Percentiles rank a stretch among this genome's conserved stretches.
Evolutionary conservation across 1,139 yeast species (phyloP).

Genomic region (Nakaseomyces uthaithaninus): DNA sequence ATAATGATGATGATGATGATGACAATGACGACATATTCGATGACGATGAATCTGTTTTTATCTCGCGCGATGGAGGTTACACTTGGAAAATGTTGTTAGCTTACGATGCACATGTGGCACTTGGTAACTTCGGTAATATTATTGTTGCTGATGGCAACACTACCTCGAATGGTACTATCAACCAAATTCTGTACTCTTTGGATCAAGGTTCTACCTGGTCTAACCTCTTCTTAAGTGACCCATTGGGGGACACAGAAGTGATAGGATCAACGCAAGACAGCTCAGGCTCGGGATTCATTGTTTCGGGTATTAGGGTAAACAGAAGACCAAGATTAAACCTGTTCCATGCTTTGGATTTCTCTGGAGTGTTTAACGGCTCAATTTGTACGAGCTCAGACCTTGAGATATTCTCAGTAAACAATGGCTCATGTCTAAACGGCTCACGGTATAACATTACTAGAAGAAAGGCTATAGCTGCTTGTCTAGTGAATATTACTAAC

Average conservation of each 20-base stretch:
- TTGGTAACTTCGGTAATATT: conserved; percentile 78
- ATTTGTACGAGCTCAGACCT: conserved; percentile 51
- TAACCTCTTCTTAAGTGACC: conserved; percentile 40
- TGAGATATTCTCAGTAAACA: conserved; percentile 54
- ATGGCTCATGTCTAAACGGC: conserved; percentile 66
- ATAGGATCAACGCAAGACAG: conserved; percentile 64
- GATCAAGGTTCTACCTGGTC: conserved; percentile 72
- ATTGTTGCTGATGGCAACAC: conserved; percentile 46
- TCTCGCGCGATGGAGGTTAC: conserved; percentile 18
- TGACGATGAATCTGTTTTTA: not conserved
- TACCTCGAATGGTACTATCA: conserved; percentile 26
- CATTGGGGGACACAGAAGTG: conserved; percentile 40
- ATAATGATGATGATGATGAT: not conserved
- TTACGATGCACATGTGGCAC: conserved; percentile 49
- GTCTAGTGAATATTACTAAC: conserved; percentile 46
- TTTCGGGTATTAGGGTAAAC: conserved; percentile 37
- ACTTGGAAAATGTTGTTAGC: conserved; percentile 56
- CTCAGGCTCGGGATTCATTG: conserved; percentile 51
- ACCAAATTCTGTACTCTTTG: conserved; percentile 48
- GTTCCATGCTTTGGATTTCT: conserved; percentile 50
- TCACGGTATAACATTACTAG: conserved; percentile 58
- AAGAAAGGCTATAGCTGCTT: conserved; percentile 59
- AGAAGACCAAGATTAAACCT: conserved; percentile 7
- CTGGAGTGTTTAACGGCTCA: conserved; percentile 46
- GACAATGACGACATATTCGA: not conserved